Evolutionary conservation across 768 basidiomycete species (phyloP), one percentile per base, ranked within the genome.

Genomic region (Mycena filopes): DNA sequence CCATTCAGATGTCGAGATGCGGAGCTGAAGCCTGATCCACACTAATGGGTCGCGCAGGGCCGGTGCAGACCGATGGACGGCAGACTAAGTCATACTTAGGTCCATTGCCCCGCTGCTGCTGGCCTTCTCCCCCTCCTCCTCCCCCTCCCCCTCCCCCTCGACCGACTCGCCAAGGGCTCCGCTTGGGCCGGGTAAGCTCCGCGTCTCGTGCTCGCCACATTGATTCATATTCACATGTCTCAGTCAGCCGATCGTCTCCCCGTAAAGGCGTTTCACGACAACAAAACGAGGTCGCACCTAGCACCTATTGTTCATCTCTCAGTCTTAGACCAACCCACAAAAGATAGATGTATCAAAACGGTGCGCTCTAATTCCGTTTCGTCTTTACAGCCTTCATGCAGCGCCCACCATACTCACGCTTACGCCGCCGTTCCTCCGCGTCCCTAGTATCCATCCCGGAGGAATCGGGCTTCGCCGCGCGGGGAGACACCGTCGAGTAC

Each of bases 371-470:
- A n/a, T 13, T 33, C 3, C 36, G 15, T 54, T 38, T 54, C 25
- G n/a, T n/a, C n/a, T n/a, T n/a, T n/a, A n/a, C n/a, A n/a, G n/a
- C 51, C 28, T 12, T 41, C 38, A 54, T 41, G 38, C 36, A 40
- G 33, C 51, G 7, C 4, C 51, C 36, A 11, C 51, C 38, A 11
- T 26, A 36, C 23, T 26, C 38, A 13, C 4, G 20, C 54, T 55
- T 41, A 55, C 50, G 36, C 36, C 50, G 36, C 36, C 54, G 40
- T 13, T 20, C 33, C 7, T 43, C 31, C 40, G 51, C 33, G 2
- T 29, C 40, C 23, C 33, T 59, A 49, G 57, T 26, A 2, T 23
- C 47, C 36, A 59, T 59, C 57, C 57, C 46, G 20, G 57, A 59
- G n/a, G 57, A 59, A 47, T 54, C 51, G 36, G 38, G 36, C 31